Base-by-base conservation (phyloP, 176 grass and related monocot genomes). In the Raddia guianensis region DNA sequence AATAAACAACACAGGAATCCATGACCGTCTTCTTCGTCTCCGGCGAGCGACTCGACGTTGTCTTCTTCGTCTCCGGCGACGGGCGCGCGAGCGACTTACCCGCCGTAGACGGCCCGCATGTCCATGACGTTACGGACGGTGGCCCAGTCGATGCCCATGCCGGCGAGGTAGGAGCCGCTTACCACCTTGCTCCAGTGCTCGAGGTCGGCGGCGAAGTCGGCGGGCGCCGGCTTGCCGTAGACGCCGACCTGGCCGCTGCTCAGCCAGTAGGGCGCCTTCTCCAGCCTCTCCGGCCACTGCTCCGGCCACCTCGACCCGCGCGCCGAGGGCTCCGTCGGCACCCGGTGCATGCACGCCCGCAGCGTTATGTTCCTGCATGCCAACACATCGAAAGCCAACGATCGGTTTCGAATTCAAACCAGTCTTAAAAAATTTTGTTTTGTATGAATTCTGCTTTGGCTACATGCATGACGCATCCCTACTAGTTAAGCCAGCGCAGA, bases 61-160 rank as follows among this genome's bases (percentile, higher is more conserved):
- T 27, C 27, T 27, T 27, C 27, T 0, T 27, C 27, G 27, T 27
- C 27, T 27, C 27, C 27, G 27, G 27, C 27, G 27, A 27, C 27
- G 27, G 27, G 27, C 27, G 27, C 0, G 27, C 27, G 27, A 27
- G 27, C 27, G 27, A 51, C 75, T 64, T 89, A 89, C 93, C 97
- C 97, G 4, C 97, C 97, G 58, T 99, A 99, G 35, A 95, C 85
- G 9, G 89, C 88, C 75, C 97, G 68, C 97, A 99, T 99, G 87
- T 99, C 97, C 97, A 99, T 99, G 59, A 87, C 90, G 78, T 99
- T 99, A 66, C 97, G 85, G 4, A 99, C 54, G 6, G 62, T 44
- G 58, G 86, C 88, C 97, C 97, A 99, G 47, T 95, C 73, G 71
- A 99, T 91, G 81, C 97, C 97, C 84, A 93, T 82, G 68, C 97